phyloP scores from a whole-genome alignment of 192 early-diverging fungal genomes.

The Umbelopsis sp. region DNA sequence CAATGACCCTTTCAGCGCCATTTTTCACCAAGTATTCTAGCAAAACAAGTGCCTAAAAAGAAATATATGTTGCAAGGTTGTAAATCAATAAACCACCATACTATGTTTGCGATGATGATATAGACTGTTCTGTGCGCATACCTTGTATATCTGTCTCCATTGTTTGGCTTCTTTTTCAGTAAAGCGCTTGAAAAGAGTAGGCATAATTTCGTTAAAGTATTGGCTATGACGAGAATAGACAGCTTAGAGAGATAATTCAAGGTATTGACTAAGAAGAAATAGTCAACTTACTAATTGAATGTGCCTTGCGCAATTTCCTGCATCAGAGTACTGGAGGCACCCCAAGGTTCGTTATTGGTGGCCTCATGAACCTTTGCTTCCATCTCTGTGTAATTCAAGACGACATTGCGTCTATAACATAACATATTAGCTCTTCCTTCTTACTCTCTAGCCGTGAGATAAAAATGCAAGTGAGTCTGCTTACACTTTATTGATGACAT shows the following conservation, averaged over 20 bases:
- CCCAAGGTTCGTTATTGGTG: slow-evolving; percentile 93
- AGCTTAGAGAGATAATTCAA: neutral
- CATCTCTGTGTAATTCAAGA: slow-evolving; percentile 92
- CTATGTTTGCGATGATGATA: neutral
- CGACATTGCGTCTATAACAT: slow-evolving; percentile 69
- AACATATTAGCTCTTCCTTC: neutral
- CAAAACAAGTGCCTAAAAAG: slow-evolving; percentile 77
- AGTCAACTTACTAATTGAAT: slow-evolving; percentile 65
- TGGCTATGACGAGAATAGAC: slow-evolving; percentile 54
- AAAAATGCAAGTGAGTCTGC: neutral
- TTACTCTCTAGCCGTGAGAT: neutral
- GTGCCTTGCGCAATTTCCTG: slow-evolving; percentile 93
- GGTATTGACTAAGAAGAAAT: neutral
- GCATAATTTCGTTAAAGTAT: slow-evolving; percentile 95
- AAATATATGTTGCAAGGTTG: slow-evolving; percentile 9
- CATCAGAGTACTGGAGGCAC: slow-evolving; percentile 92
- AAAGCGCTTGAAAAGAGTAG: slow-evolving; percentile 85
- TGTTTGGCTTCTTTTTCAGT: slow-evolving; percentile 80
- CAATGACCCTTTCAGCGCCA: slow-evolving; percentile 91
- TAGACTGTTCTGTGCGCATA: slow-evolving; percentile 19
- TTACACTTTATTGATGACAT: slow-evolving; percentile 49
- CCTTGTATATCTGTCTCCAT: slow-evolving; percentile 98
- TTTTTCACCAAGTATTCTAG: slow-evolving; percentile 95
- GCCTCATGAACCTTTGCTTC: slow-evolving; percentile 92
- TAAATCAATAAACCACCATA: slow-evolving; percentile 5